Percentiles rank a stretch among this genome's conserved stretches.
Conservation (phyloP, 1,284 basidiomycete species). For the Phlebopus sp. region DNA sequence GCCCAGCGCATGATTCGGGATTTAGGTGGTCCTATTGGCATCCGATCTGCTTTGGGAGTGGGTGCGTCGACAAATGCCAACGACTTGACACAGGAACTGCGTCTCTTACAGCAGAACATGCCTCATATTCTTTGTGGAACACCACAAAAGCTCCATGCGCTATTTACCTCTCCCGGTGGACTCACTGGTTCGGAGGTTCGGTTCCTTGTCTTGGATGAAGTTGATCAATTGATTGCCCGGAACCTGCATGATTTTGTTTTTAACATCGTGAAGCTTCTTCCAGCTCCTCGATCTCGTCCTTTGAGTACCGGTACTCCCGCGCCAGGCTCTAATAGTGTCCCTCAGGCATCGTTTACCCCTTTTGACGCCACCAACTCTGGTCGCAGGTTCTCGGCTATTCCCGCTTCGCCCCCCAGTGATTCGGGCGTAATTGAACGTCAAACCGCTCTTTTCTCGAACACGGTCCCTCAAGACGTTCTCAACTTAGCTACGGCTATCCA, state of each 20-base stretch:
- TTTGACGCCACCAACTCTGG: conserved; percentile 48
- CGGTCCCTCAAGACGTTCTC: conserved; percentile 90
- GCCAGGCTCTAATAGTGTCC: conserved; percentile 34
- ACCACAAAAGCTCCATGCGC: conserved; percentile 91
- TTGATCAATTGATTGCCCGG: conserved; percentile 95
- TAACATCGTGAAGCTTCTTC: conserved; percentile 87
- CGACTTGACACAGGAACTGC: conserved; percentile 77
- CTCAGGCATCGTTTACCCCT: conserved; percentile 45
- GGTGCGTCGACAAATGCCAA: conserved; percentile 64
- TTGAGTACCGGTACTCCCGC: conserved; percentile 41
- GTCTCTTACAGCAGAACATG: conserved; percentile 82
- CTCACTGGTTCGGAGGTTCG: conserved; percentile 81
- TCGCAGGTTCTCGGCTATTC: conserved; percentile 59
- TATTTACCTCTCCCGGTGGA: conserved; percentile 81
- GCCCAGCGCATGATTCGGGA: conserved; percentile 97
- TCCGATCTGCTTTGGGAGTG: conserved; percentile 84
- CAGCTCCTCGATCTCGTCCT: conserved; percentile 75
- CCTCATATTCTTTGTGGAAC: conserved; percentile 97
- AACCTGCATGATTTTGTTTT: conserved; percentile 95
- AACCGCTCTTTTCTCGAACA: conserved; percentile 94
- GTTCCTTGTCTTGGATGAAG: conserved; percentile 94
- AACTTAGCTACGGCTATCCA: conserved; percentile 88
- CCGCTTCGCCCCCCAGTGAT: conserved; percentile 43
- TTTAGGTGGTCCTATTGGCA: conserved; percentile 86
- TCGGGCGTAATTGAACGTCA: conserved; percentile 71